Base-by-base conservation (phyloP, 768 basidiomycete genomes). In the Rubroboletus satanas region DNA sequence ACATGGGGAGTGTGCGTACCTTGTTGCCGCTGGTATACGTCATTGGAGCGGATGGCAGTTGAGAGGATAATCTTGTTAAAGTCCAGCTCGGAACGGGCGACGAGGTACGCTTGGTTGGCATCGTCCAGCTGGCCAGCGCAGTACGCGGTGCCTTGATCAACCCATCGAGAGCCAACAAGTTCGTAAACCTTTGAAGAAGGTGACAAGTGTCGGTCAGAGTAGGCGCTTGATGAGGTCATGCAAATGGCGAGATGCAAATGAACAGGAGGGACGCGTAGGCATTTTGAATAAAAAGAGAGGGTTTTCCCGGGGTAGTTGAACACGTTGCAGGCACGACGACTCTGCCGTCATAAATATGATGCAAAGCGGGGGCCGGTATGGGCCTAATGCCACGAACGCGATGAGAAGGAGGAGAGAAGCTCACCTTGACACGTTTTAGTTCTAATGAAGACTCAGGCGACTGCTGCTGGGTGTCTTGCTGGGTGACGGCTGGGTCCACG, bases 111-210 rank as follows among this genome's bases (percentile, higher is more conserved):
- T 68, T 87, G 88, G 63, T 83, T 85, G 46, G 80, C 80, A 47
- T 87, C 83, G 62, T 85, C 82, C 60, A 88, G 89, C 68, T 94
- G 86, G 43, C 94, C 94, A 65, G 90, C 90, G 71, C 95, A 97
- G 68, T 94, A 91, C 1, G 97, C 97, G 17, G 97, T 99, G 45
- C 97, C 97, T 68, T 93, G 86, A 78, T 99, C 97, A 52, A 87
- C 81, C 97, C 97, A 99, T 53, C 86, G 83, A 60, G 88, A 81
- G 55, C 88, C 92, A 50, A 93, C 82, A 56, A 99, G 86, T 72
- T 95, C 88, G 73, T 99, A 98, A 28, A 99, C 96, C 88, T 99
- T 65, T 62, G 59, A 66, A 54, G 57, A 64, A 47, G 56, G 54
- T 51, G 55, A 67, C 35, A 61, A 63, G 54, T 17, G 59, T 58